Base-by-base conservation (phyloP, 2,329 filamentous ascomycete species). In the Trichoderma guizhouense region DNA sequence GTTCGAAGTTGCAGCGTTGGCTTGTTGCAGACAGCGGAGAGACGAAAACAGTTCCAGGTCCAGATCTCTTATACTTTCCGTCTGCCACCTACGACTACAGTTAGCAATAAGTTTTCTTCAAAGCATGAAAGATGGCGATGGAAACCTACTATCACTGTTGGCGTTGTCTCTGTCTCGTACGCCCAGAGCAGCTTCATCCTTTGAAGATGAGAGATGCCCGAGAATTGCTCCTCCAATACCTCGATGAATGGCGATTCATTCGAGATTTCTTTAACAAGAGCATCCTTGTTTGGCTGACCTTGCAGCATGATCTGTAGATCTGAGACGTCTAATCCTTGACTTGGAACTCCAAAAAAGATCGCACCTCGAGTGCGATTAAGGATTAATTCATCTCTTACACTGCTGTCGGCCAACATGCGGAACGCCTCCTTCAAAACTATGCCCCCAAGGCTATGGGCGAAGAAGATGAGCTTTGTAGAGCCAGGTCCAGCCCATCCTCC, bases 371-470 rank as follows among this genome's bases (percentile, higher is more conserved):
- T 62, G 3, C 62, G 32, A 9, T 18, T 12, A 6, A 71, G 21
- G 26, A 71, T 61, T 1, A 34, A 11, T 11, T 47, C 51, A 5
- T 66, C 21, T 3, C 6, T 26, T 1, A 47, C 61, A 6, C n/a
- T 14, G 12, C 62, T 61, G 5, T 71, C 61, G 18, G 69, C 69
- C 1, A 66, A 24, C 53, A 71, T 60, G 1, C 30, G 51, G 7
- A 71, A 34, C 0, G 51, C 24, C 12, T 71, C 5, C 53, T 71
- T 71, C 5, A 71, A 14, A 9, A 71, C n/a, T 8, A 71, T 15
- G 8, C 69, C 69, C 4, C 69, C 69, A 18, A 71, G 69, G 36
- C 69, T 71, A 24, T 71, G 69, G 2, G 69, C 69, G 12, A 71
- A 53, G 28, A 66, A 71, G 3, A 63, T 1, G 14, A 66, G 36